phyloP scores from a whole-genome alignment of 1,139 yeast genomes.

The Yamadazyma jaroonii region DNA sequence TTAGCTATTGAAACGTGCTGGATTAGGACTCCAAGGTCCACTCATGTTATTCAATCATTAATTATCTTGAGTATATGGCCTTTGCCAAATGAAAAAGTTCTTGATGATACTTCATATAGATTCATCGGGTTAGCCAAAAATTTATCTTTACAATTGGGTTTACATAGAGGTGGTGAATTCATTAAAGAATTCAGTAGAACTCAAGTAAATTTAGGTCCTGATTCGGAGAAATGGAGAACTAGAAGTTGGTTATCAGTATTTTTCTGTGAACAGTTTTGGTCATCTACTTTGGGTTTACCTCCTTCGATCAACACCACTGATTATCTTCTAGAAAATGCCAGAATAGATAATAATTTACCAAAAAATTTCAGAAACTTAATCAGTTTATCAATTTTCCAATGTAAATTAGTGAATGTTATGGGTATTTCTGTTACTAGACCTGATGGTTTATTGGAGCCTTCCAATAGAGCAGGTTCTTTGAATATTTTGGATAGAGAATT shows the following conservation, averaged over 20 bases:
- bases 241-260: slow-evolving; percentile 89
- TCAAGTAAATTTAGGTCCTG: slow-evolving; percentile 79
- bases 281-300: slow-evolving; percentile 83
- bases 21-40: slow-evolving; percentile 90
- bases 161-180: slow-evolving; percentile 85
- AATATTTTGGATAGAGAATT: slow-evolving; percentile 76
- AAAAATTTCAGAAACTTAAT: slow-evolving; percentile 70
- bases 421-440: slow-evolving; percentile 87
- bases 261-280: slow-evolving; percentile 89
- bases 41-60: slow-evolving; percentile 89
- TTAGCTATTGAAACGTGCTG: slow-evolving; percentile 91
- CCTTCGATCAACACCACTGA: slow-evolving; percentile 80
- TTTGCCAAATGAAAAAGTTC: slow-evolving; percentile 84
- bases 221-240: slow-evolving; percentile 93
- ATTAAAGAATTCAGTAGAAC: slow-evolving; percentile 88
- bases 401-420: slow-evolving; percentile 80
- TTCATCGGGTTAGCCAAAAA: slow-evolving; percentile 86
- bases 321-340: slow-evolving; percentile 74
- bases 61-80: slow-evolving; percentile 88
- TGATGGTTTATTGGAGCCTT: slow-evolving; percentile 86
- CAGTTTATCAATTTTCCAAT: slow-evolving; percentile 76
- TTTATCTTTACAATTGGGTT: slow-evolving; percentile 82
- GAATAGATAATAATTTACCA: slow-evolving; percentile 67
- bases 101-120: slow-evolving; percentile 89
- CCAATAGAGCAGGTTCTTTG: slow-evolving; percentile 76